Evolutionary conservation across 1,284 basidiomycete genomes (phyloP).

Genomic region (Inonotus hispidus): DNA sequence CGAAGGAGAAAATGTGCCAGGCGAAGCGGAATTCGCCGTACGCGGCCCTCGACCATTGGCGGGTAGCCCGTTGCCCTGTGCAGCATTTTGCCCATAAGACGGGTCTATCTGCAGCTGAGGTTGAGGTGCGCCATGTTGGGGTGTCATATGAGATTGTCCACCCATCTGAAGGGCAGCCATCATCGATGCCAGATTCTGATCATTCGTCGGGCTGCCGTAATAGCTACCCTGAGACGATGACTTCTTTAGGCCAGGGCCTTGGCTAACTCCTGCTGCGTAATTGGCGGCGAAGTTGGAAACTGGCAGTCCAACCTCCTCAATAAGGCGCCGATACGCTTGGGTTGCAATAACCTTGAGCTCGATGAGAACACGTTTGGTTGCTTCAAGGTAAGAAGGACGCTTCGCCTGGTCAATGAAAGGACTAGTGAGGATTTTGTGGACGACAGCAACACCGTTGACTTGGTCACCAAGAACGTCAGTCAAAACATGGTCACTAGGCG

Average conservation of each 20-base stretch:
- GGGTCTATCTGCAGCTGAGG: constrained; percentile 69
- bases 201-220: constrained; percentile 59
- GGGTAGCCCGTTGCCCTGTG: constrained; percentile 37
- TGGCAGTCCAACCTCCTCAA: constrained; percentile 90
- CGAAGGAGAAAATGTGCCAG: constrained; percentile 53
- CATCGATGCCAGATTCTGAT: constrained; percentile 80
- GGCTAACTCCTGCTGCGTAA: constrained; percentile 59
- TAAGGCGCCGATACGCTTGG: constrained; percentile 67
- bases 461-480: constrained; percentile 93
- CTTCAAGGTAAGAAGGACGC: constrained; percentile 70
- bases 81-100: constrained; percentile 38
- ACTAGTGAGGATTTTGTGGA: constrained; percentile 89
- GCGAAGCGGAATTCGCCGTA: constrained; percentile 12
- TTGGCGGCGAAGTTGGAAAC: constrained; percentile 81
- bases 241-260: constrained; percentile 53
- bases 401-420: constrained; percentile 71
- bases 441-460: constrained; percentile 90
- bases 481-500: constrained; percentile 80
- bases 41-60: constrained; percentile 30
- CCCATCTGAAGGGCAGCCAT: constrained; percentile 86
- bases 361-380: constrained; percentile 74
- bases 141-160: constrained; percentile 52
- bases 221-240: constrained; percentile 47
- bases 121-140: constrained; percentile 58
- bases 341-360: constrained; percentile 38